Conservation (phyloP, 306 rosid genomes). For the Glycine tomentella region DNA sequence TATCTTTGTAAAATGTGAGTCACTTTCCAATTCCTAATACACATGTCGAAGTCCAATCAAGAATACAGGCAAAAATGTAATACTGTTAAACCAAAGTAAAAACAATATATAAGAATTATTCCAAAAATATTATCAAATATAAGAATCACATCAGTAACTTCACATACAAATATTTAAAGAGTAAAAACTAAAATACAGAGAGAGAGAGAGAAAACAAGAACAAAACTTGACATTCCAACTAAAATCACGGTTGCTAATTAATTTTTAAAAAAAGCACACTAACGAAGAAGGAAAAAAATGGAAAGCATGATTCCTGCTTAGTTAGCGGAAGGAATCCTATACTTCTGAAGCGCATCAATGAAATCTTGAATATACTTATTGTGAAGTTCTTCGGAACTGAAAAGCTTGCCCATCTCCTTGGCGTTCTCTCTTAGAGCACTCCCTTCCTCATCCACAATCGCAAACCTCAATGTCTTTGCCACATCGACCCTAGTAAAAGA, state of each 20-base stretch:
- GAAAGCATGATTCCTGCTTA: not conserved
- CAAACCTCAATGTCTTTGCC: constrained; percentile 41
- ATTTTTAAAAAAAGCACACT: not conserved
- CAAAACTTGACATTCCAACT: not conserved
- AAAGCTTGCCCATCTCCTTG: constrained; percentile 44
- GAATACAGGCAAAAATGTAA: constrained; percentile 18
- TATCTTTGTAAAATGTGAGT: no score
- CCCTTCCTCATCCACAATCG: constrained; percentile 47
- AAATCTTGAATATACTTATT: constrained; percentile 33
- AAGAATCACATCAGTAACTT: no score
- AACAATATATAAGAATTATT: no score
- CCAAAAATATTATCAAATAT: no score
- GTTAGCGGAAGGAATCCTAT: not conserved
- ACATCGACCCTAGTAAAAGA: constrained; percentile 46
- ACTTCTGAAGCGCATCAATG: constrained; percentile 41
- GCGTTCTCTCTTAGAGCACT: constrained; percentile 36
- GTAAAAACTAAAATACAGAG: not conserved
- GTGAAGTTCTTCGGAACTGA: constrained; percentile 39
- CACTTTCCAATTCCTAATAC: no score
- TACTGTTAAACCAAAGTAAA: no score
- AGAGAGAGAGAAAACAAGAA: no score
- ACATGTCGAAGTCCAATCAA: no score
- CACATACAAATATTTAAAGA: not conserved
- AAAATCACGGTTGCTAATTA: not conserved
- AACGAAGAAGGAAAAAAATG: not conserved